phyloP scores from a whole-genome alignment of 768 basidiomycete genomes.

The Lepiota venenata region DNA sequence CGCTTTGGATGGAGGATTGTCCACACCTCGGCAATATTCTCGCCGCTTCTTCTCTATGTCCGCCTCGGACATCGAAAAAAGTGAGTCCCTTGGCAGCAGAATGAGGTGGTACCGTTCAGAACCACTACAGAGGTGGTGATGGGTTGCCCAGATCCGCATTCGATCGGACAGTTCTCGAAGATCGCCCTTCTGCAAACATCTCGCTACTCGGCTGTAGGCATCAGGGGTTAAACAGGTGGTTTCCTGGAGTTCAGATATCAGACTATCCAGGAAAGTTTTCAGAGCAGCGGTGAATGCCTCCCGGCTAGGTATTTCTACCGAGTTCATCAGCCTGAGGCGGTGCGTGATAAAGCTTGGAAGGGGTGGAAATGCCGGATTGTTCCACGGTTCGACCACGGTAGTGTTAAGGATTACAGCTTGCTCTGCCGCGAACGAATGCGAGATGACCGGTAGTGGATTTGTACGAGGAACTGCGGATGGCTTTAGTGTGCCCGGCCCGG shows the following conservation, averaged over 20 bases:
- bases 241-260: constrained; percentile 56
- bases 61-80: constrained; percentile 45
- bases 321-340: constrained; percentile 48
- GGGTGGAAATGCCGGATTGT: constrained; percentile 52
- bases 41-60: constrained; percentile 48
- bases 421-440: constrained; percentile 36
- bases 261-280: constrained; percentile 41
- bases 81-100: constrained; percentile 56
- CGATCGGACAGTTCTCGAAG: constrained; percentile 31
- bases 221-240: constrained; percentile 56
- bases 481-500: constrained; percentile 16
- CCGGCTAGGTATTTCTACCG: constrained; percentile 59
- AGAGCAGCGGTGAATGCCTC: constrained; percentile 50
- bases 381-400: constrained; percentile 55
- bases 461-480: constrained; percentile 21
- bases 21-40: constrained; percentile 17
- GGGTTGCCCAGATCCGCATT: constrained; percentile 49
- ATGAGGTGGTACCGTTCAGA: constrained; percentile 57
- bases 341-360: constrained; percentile 56
- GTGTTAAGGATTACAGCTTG: constrained; percentile 35
- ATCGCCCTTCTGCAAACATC: constrained; percentile 41
- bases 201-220: constrained; percentile 48
- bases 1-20: constrained; percentile 1
- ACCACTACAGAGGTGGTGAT: constrained; percentile 60
- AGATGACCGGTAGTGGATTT: constrained; percentile 39